Percentiles rank a stretch among this genome's conserved stretches.
These are phyloP conservation scores for Cladosporium sp. DNA, from an alignment of 2,329 filamentous ascomycete species.

Conservation along the genomic window DNA sequence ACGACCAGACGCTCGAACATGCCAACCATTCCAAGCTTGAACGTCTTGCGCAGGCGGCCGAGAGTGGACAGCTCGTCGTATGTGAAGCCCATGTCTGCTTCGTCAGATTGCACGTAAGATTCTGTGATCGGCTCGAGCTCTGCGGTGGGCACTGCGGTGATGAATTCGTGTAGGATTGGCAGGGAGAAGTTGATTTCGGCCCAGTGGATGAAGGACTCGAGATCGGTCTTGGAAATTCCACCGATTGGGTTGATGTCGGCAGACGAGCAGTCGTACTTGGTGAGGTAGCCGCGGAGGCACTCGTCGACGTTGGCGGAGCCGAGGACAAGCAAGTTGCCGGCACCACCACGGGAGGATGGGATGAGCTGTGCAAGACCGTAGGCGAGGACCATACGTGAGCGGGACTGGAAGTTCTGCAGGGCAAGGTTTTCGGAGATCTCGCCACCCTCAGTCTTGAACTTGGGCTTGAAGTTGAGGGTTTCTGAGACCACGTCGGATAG, in stretches of 20 bases:
- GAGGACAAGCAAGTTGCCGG: constrained; percentile 60
- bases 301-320: constrained; percentile 65
- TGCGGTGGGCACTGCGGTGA: constrained; percentile 51
- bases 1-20: constrained; percentile 52
- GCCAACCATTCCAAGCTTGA: constrained; percentile 52
- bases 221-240: constrained; percentile 61
- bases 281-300: constrained; percentile 56
- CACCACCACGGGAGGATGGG: constrained; percentile 56
- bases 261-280: constrained; percentile 64
- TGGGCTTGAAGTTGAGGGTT: constrained; percentile 57
- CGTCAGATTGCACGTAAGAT: constrained; percentile 56
- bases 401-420: constrained; percentile 65
- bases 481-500: constrained; percentile 56
- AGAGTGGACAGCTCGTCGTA: constrained; percentile 53
- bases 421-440: constrained; percentile 56
- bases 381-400: constrained; percentile 61
- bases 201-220: constrained; percentile 69
- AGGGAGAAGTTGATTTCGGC: constrained; percentile 56
- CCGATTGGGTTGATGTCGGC: constrained; percentile 61
- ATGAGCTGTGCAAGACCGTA: constrained; percentile 63
- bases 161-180: constrained; percentile 62
- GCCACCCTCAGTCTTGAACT: constrained; percentile 63
- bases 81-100: constrained; percentile 52
- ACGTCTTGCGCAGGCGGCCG: constrained; percentile 52
- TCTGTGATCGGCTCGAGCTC: constrained; percentile 61